These are phyloP conservation scores for Phyllosticta citriasiana DNA, from an alignment of 2,329 filamentous ascomycete species.

Conservation along the genomic window DNA sequence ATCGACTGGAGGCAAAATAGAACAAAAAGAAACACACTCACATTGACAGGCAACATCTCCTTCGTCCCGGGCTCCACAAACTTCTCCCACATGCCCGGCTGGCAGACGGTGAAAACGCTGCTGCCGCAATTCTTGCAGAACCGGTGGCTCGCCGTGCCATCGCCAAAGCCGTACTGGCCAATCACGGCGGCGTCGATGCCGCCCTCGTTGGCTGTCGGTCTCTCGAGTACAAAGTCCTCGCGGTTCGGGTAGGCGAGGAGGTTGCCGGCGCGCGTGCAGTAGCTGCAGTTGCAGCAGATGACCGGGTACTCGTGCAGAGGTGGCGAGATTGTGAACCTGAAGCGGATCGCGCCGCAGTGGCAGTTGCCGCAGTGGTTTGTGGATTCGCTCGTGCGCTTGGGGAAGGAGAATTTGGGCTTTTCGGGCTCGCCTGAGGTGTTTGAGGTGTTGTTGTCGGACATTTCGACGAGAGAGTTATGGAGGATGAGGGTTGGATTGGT, in stretches of 20 bases:
- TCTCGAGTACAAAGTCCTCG: slow-evolving; percentile 17
- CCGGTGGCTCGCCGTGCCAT: slow-evolving; percentile 17
- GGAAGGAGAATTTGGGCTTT: not conserved
- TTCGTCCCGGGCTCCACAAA: not conserved
- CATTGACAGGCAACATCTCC: slow-evolving; percentile 21
- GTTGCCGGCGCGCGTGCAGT: slow-evolving; percentile 38
- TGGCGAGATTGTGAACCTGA: slow-evolving; percentile 36
- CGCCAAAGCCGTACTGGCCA: slow-evolving; percentile 20
- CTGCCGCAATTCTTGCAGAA: slow-evolving; percentile 22
- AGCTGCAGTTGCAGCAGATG: slow-evolving; percentile 40
- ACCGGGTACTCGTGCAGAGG: slow-evolving; percentile 40
- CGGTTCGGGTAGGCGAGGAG: slow-evolving; percentile 30
- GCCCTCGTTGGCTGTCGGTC: slow-evolving; percentile 14
- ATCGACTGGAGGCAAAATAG: too few species aligned
- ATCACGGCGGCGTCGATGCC: slow-evolving; percentile 6
- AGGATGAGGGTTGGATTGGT: not conserved
- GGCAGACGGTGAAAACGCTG: slow-evolving; percentile 11
- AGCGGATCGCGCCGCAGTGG: slow-evolving; percentile 44
- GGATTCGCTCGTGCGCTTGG: not conserved
- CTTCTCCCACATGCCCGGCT: not conserved
- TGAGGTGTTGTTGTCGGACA: not conserved
- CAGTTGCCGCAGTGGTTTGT: slow-evolving; percentile 41
- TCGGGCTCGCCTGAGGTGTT: not conserved
- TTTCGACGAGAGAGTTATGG: not conserved
- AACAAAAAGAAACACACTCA: slow-evolving; percentile 11